Evolutionary conservation across 1,139 yeast genomes (phyloP), one percentile per base, ranked within the genome.

Genomic region (Yamadazyma blattariae): DNA sequence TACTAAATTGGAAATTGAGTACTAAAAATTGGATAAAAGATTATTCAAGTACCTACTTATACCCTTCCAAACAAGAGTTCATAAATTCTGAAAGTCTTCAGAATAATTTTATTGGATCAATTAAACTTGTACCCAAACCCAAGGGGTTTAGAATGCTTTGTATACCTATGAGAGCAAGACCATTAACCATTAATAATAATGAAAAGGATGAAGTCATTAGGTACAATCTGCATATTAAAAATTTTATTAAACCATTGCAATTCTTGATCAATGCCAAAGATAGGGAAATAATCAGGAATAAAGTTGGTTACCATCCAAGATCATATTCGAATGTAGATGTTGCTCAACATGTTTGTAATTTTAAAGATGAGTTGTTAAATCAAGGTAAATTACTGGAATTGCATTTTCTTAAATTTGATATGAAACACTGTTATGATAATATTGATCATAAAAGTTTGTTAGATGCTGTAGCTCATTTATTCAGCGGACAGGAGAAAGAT

Each of bases 391-490:
- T 71, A 1, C 79, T 78, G 0, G 38, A 48, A 9, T 48, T 82
- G 1, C 74, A 64, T 50, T 72, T 76, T 27, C 64, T 83, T 24
- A 87, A 86, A 47, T 84, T 88, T 51, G 98, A 92, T 53, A 79
- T 87, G 51, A 71, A 72, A 38, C 73, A 81, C 12, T 89, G 97
- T 39, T 92, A 82, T 52, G 97, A 92, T 50, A 75, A 81, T 4
- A 65, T 90, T 14, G 82, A 88, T 6, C 77, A 76, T 30, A 49
- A 52, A 0, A 64, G 64, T 37, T 72, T 83, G 1, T 42, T 67
- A 3, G 48, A 58, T 3, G 48, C 61, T 19, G 50, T 67, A 4
- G 50, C 52, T 5, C 41, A 44, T 14, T 57, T 56, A 30, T 61
- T 60, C 29, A 40, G 40, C 4, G 42, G 40, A 12, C 66, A 61